Percentiles rank a stretch among this genome's conserved stretches.
These are phyloP conservation scores for Pseudogymnoascus sp. DNA, from an alignment of 2,329 filamentous ascomycete species.

Conservation along the genomic window DNA sequence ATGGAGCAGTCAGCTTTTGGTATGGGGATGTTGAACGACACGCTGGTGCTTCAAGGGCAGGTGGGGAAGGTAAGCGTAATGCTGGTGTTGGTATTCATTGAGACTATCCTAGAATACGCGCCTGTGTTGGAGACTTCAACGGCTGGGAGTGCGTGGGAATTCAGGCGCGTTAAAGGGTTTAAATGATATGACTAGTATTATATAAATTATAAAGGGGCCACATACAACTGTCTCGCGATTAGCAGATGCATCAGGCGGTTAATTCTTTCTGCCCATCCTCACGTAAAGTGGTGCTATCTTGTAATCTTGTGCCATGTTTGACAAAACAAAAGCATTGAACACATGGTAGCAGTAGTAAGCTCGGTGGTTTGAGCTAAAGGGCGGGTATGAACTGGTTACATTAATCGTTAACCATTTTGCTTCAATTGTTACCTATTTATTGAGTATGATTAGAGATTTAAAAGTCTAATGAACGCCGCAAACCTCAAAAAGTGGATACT, in stretches of 20 bases:
- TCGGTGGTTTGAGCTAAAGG: no score
- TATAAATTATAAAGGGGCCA: background rate
- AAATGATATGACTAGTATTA: conserved; percentile 9
- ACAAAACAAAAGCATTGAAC: no score
- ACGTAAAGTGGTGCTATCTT: background rate
- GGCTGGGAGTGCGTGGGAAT: conserved; percentile 29
- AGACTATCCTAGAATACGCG: conserved; percentile 41
- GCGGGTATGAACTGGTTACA: no score
- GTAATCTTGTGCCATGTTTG: background rate
- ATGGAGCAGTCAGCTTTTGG: conserved; percentile 41
- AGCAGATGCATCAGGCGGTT: background rate
- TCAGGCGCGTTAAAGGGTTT: conserved; percentile 23
- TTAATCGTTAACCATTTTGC: no score
- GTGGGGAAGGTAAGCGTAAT: conserved; percentile 35
- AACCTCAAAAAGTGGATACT: no score
- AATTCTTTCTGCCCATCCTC: background rate
- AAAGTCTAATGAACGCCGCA: no score
- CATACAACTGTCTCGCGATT: background rate
- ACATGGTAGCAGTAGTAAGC: no score
- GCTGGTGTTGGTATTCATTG: conserved; percentile 40
- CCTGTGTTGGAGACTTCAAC: conserved; percentile 26
- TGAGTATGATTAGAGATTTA: no score
- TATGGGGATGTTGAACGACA: conserved; percentile 38
- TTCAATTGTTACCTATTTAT: no score
- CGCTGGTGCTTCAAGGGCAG: conserved; percentile 34